A percentile compares a stretch with the other conserved stretches of the same genome.
phyloP scores from a whole-genome alignment of 1,139 yeast genomes.

The Starmera stellimalicola region DNA sequence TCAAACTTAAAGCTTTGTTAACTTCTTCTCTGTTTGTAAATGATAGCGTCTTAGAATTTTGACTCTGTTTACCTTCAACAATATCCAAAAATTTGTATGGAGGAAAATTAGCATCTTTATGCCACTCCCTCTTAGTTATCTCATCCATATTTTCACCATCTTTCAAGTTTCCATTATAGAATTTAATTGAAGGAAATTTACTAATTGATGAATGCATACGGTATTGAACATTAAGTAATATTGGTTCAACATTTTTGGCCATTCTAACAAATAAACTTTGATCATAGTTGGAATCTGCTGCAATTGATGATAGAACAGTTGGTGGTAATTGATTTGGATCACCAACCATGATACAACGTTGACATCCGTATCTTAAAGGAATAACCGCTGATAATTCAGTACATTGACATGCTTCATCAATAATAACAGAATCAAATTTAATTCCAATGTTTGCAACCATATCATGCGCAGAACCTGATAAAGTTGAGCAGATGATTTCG shows the following conservation, averaged over 20 bases:
- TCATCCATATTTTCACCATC: slow-evolving; percentile 69
- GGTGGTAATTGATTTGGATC: slow-evolving; percentile 99
- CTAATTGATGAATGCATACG: slow-evolving; percentile 97
- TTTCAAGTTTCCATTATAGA: slow-evolving; percentile 60
- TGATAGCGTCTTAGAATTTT: slow-evolving; percentile 56
- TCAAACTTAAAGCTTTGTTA: slow-evolving; percentile 58
- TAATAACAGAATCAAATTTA: slow-evolving; percentile 84
- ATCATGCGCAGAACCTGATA: slow-evolving; percentile 93
- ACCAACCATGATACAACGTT: slow-evolving; percentile 93
- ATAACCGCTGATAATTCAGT: slow-evolving; percentile 88
- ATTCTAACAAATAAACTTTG: slow-evolving; percentile 92
- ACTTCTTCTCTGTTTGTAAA: slow-evolving; percentile 67
- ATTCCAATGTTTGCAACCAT: slow-evolving; percentile 66
- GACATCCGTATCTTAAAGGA: slow-evolving; percentile 89
- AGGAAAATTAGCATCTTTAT: slow-evolving; percentile 38
- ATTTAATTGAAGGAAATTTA: slow-evolving; percentile 73
- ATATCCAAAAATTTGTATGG: slow-evolving; percentile 82
- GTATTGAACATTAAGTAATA: slow-evolving; percentile 86
- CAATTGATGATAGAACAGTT: slow-evolving; percentile 89
- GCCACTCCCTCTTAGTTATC: slow-evolving; percentile 70
- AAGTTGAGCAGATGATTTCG: slow-evolving; percentile 82
- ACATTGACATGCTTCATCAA: slow-evolving; percentile 98
- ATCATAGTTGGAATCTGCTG: slow-evolving; percentile 72
- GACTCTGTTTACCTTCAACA: slow-evolving; percentile 52
- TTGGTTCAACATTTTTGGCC: slow-evolving; percentile 57